These are phyloP conservation scores for Colletotrichum liaoningense DNA, from an alignment of 2,329 filamentous ascomycete genomes.

Conservation along the genomic window DNA sequence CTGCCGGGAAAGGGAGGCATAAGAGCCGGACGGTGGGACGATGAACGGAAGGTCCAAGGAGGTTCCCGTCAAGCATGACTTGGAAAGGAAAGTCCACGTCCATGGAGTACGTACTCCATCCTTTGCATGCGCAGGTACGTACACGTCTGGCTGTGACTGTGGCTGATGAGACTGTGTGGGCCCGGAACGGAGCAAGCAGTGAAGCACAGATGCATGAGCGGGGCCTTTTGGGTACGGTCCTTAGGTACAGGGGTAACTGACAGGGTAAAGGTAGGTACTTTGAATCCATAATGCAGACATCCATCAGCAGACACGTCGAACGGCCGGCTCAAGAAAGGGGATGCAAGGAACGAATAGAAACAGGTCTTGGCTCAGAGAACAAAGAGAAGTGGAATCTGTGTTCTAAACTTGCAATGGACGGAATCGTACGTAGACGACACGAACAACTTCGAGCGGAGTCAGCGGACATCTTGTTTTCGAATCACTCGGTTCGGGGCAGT, in stretches of 20 bases:
- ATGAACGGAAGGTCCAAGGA: conserved; percentile 5
- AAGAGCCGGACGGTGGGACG: conserved; percentile 22
- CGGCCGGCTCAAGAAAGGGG: neutral
- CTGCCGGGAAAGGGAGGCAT: neutral
- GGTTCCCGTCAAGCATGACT: neutral
- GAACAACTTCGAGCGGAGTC: neutral
- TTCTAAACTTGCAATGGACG: neutral
- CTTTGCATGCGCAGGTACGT: too few relatives aligned
- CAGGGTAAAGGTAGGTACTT: neutral
- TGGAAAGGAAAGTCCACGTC: neutral
- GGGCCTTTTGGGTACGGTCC: neutral
- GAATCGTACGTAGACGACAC: neutral
- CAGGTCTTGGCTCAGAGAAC: neutral
- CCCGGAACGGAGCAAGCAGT: conserved; percentile 4
- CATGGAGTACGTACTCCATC: neutral
- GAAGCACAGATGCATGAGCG: neutral
- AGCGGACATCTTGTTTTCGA: neutral
- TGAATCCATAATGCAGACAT: neutral
- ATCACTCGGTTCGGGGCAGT: conserved; percentile 2
- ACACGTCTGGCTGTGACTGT: neutral
- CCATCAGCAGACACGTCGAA: neutral
- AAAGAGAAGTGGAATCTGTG: neutral
- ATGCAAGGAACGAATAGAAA: neutral
- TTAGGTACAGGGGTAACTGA: neutral
- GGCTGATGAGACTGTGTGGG: conserved; percentile 25